A percentile compares a stretch with the other conserved stretches of the same genome.
Evolutionary conservation across 169 alveolate genomes (phyloP).

Genomic region (Plasmodium inui): DNA sequence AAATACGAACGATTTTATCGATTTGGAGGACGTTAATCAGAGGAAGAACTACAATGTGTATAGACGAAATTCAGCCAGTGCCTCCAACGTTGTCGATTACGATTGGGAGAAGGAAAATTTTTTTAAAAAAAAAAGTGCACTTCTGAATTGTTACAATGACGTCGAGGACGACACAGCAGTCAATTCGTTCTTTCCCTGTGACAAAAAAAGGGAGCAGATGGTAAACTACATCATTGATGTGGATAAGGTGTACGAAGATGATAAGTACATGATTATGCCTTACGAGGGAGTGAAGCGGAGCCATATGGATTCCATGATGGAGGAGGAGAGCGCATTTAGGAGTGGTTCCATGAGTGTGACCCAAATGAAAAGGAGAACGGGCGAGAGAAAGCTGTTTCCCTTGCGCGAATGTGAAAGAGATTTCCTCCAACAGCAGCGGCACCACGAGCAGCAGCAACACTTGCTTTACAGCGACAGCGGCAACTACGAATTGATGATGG

Average conservation of each 20-base stretch:
- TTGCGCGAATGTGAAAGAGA: background rate
- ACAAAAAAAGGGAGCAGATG: constrained; percentile 1
- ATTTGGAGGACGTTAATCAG: constrained; percentile 2
- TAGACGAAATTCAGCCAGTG: background rate
- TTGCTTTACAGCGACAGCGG: background rate
- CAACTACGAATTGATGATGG: constrained; percentile 25
- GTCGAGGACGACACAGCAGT: background rate
- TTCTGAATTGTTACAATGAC: constrained; percentile 13
- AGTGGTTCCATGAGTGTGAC: background rate
- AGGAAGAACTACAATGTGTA: background rate
- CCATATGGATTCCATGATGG: background rate
- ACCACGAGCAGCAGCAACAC: background rate
- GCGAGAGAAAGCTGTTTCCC: background rate
- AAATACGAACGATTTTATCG: background rate
- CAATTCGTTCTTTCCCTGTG: background rate
- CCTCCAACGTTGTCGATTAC: background rate
- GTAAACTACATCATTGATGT: constrained; percentile 28
- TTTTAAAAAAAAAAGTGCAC: constrained; percentile 1
- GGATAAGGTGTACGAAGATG: constrained; percentile 30
- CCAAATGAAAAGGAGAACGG: background rate
- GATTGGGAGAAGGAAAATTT: background rate
- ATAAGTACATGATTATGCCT: constrained; percentile 9
- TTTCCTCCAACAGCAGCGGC: background rate
- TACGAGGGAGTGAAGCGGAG: background rate
- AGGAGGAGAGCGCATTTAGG: background rate